phyloP scores from a whole-genome alignment of 2,329 filamentous ascomycete genomes.

The Fusarium palustre region DNA sequence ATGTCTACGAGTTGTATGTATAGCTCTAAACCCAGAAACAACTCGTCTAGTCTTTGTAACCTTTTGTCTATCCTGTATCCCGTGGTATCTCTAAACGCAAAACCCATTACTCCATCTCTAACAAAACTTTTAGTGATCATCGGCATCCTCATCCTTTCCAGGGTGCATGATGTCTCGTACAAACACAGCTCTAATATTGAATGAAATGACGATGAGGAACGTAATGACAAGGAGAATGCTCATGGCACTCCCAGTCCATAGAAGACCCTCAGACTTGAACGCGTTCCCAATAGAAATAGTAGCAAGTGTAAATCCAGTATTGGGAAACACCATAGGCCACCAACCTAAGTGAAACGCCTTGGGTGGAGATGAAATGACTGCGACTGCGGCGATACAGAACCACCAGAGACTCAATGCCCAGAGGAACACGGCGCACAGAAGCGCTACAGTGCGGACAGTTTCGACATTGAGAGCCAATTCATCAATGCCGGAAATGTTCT shows the following conservation, averaged over 20 bases:
- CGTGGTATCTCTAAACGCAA: conserved; percentile 27
- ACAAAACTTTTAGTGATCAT: conserved; percentile 54
- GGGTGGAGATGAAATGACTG: conserved; percentile 53
- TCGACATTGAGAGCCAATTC: conserved; percentile 57
- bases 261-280: conserved; percentile 58
- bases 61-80: conserved; percentile 29
- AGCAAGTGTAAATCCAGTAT: conserved; percentile 68
- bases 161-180: conserved; percentile 68
- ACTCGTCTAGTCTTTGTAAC: neutral
- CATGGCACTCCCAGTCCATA: conserved; percentile 64
- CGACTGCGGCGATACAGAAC: conserved; percentile 59
- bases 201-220: conserved; percentile 57
- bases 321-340: conserved; percentile 74
- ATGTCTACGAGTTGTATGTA: neutral
- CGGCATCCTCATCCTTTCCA: conserved; percentile 65
- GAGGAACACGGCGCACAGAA: conserved; percentile 66
- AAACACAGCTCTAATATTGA: conserved; percentile 60
- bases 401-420: conserved; percentile 73
- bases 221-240: conserved; percentile 60
- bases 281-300: conserved; percentile 66
- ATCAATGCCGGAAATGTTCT: conserved; percentile 59
- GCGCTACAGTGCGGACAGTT: conserved; percentile 59
- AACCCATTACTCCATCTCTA: conserved; percentile 10
- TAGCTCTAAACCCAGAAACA: neutral
- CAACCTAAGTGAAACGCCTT: conserved; percentile 70